These are phyloP conservation scores for Nicotiana tomentosiformis DNA, from an alignment of 257 asterid genomes.

Conservation along the genomic window DNA sequence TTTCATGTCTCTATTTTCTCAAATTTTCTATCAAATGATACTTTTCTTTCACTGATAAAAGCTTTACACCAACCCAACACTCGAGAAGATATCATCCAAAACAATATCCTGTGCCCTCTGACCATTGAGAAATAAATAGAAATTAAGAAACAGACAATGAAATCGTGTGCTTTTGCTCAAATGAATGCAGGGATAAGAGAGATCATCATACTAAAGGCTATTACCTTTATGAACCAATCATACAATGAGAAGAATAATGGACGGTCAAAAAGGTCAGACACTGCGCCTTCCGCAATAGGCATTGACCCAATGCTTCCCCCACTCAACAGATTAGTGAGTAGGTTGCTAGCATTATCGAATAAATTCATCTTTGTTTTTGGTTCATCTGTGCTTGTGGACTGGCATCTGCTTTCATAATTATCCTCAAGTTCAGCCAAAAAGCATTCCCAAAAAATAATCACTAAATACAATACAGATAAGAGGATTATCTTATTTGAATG, in stretches of 20 bases:
- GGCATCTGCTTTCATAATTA: conserved; percentile 50
- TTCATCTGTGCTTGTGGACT: conserved; percentile 58
- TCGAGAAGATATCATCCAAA: not conserved
- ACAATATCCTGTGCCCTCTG: not conserved
- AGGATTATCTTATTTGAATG: not conserved
- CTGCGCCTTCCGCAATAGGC: conserved; percentile 98
- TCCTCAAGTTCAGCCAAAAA: not conserved
- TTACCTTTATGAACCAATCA: conserved; percentile 94
- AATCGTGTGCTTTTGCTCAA: not conserved
- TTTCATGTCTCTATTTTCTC: not conserved
- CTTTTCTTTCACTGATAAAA: not conserved
- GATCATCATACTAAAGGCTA: not conserved
- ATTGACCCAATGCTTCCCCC: conserved; percentile 72
- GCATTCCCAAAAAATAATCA: not conserved
- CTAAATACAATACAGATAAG: not conserved
- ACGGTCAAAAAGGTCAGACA: conserved; percentile 79
- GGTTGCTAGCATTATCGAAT: conserved; percentile 87
- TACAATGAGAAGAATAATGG: conserved; percentile 87
- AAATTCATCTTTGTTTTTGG: conserved; percentile 51
- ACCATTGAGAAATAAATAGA: not conserved
- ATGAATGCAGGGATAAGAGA: not conserved
- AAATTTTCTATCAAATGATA: not conserved
- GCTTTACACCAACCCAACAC: not conserved
- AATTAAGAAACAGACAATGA: not conserved
- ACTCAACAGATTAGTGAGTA: conserved; percentile 84